Evolutionary conservation across 371 early-diverging fungal species (phyloP), one percentile per base, ranked within the genome.

Genomic region (Mortierella sp.): DNA sequence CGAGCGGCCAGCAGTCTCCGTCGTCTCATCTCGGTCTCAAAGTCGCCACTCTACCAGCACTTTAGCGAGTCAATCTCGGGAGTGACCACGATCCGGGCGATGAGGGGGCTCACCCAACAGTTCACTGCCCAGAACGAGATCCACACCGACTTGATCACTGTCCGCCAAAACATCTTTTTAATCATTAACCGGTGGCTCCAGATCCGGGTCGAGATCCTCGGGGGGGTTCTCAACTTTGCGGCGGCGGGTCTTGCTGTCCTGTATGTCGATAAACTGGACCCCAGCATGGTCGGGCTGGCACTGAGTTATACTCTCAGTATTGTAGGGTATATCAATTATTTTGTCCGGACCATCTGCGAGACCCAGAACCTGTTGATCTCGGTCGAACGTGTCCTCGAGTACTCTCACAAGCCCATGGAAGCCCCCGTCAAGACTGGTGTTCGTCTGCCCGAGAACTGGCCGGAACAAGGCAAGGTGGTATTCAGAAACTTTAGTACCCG

Each of bases 261-360:
- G 48, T 73, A 83, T 24, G 68, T 71, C 7, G 75, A 79, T 9
- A 73, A 48, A 2, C 68, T 85, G n/a, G 85, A 79, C 76, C 85
- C 87, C 0, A 87, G 90, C 3, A 65, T 92, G 31, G 85, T 94
- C 52, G 95, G 94, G 1, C 74, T 95, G 24, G 86, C 92, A 2
- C 70, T 95, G 24, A 84, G 90, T 11, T 95, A 94, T 74, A 90
- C 94, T 9, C 77, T 94, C 43, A 89, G 81, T 34, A 88, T 94
- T 11, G 95, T 95, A 2, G 91, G 91, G 66, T 87, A 91, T 11
- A 76, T 97, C 37, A 94, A 93, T 75, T 95, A 95, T 94, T 87
- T 92, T 73, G 91, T 96, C 16, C 90, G 97, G 11, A 75, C 41
- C 83, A 87, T 40, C 19, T 82, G 86, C 64, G 90, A 90, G 52